Evolutionary conservation across 805 yeast species (phyloP).

Genomic region (Teunomyces pallodes): DNA sequence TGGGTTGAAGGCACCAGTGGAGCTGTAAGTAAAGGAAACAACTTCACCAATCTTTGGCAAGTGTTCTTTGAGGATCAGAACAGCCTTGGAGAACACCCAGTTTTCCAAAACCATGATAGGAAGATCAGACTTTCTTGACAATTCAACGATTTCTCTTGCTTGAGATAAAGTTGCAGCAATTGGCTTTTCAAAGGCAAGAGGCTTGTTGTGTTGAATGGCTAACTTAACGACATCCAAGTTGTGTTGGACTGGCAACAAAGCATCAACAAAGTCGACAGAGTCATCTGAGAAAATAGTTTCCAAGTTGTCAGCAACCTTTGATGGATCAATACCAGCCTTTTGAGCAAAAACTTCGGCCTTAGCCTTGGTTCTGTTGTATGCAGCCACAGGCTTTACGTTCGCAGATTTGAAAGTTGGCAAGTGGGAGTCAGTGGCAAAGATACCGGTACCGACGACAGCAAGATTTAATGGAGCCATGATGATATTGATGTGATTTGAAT

Average conservation of each 20-base stretch:
- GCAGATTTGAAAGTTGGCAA: slow-evolving; percentile 65
- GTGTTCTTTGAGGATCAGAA: slow-evolving; percentile 51
- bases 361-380: slow-evolving; percentile 77
- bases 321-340: slow-evolving; percentile 48
- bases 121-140: slow-evolving; percentile 58
- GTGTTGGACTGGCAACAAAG: slow-evolving; percentile 82
- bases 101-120: slow-evolving; percentile 83
- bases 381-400: slow-evolving; percentile 59
- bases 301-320: slow-evolving; percentile 55
- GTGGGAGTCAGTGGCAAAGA: slow-evolving; percentile 83
- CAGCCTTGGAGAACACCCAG: slow-evolving; percentile 73
- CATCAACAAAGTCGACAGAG: slow-evolving; percentile 76
- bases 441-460: slow-evolving; percentile 78
- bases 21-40: slow-evolving; percentile 65
- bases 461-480: slow-evolving; percentile 41
- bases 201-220: slow-evolving; percentile 74
- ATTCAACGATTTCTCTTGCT: slow-evolving; percentile 73
- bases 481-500: not conserved
- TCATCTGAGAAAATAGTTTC: slow-evolving; percentile 67
- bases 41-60: slow-evolving; percentile 71
- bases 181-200: slow-evolving; percentile 85
- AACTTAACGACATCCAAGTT: slow-evolving; percentile 66
- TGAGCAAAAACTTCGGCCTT: slow-evolving; percentile 82
- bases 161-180: slow-evolving; percentile 82
- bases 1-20: slow-evolving; percentile 70